These are phyloP conservation scores for Helianthus tuberosus DNA, from an alignment of 129 eudicot species.

Conservation along the genomic window DNA sequence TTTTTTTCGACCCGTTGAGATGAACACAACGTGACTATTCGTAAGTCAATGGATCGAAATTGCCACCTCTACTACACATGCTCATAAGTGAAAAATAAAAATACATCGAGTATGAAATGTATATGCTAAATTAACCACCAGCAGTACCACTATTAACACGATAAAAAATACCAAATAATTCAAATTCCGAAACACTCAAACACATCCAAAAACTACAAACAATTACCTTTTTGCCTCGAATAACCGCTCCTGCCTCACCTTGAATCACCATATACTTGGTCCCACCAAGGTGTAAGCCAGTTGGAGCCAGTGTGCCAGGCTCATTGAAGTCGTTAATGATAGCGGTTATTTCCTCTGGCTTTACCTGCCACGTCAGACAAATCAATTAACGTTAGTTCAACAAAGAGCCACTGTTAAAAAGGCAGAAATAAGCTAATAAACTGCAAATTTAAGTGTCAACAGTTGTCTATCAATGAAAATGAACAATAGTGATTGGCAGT, in stretches of 20 bases:
- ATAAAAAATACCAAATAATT: neutral
- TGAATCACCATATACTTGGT: slow-evolving; percentile 90
- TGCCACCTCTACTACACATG: neutral
- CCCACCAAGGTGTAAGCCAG: slow-evolving; percentile 88
- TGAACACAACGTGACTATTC: neutral
- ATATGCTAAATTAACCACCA: no score
- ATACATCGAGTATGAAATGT: neutral
- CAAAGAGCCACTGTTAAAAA: neutral
- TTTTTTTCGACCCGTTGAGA: neutral
- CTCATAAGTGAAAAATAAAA: neutral
- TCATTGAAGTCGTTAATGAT: slow-evolving; percentile 71
- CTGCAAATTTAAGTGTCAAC: neutral
- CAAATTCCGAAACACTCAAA: neutral
- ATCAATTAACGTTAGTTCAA: slow-evolving; percentile 16
- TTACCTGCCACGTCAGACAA: slow-evolving; percentile 51
- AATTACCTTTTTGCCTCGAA: slow-evolving; percentile 86
- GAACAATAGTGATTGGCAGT: neutral
- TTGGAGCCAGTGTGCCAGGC: slow-evolving; percentile 92
- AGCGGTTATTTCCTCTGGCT: slow-evolving; percentile 74
- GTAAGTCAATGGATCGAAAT: neutral
- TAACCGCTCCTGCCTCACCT: slow-evolving; percentile 86
- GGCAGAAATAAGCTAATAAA: neutral
- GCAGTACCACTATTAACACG: neutral
- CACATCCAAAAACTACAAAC: neutral
- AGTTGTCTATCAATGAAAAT: neutral